Conservation (phyloP, 2,329 filamentous ascomycete species). For the Hymenoscyphus albidus region DNA sequence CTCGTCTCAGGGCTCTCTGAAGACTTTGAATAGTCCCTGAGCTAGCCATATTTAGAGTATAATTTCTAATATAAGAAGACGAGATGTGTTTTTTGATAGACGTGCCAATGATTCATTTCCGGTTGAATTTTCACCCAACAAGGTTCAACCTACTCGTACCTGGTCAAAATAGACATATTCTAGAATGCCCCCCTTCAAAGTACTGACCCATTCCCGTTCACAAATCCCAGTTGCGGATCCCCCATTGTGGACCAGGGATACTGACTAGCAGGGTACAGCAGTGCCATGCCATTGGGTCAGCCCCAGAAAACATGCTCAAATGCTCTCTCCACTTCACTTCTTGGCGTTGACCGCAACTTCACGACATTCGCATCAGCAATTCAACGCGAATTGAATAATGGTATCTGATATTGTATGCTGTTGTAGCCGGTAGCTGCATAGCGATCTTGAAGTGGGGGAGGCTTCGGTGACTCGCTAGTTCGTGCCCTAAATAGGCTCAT, state of each 20-base stretch:
- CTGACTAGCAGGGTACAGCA: not conserved
- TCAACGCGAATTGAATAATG: not conserved
- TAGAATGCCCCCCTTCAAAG: not conserved
- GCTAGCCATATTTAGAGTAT: too few relatives aligned
- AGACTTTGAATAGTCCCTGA: too few relatives aligned
- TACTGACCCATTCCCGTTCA: not conserved
- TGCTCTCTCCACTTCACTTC: constrained; percentile 12
- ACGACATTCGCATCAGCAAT: not conserved
- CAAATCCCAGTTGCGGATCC: not conserved
- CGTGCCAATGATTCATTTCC: too few relatives aligned
- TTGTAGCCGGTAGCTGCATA: not conserved
- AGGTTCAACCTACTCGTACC: too few relatives aligned
- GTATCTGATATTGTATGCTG: not conserved
- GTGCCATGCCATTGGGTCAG: not conserved
- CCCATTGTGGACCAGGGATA: not conserved
- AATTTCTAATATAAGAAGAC: too few relatives aligned
- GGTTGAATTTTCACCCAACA: too few relatives aligned
- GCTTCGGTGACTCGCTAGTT: not conserved
- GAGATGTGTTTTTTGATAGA: too few relatives aligned
- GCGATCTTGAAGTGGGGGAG: not conserved
- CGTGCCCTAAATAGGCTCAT: not conserved
- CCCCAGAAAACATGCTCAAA: constrained; percentile 20
- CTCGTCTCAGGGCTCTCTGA: too few relatives aligned
- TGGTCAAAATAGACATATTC: not conserved
- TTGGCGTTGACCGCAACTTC: constrained; percentile 13